Evolutionary conservation across 2,329 filamentous ascomycete genomes (phyloP), one percentile per base, ranked within the genome.

Genomic region (Parasarocladium wereldwijsianum): DNA sequence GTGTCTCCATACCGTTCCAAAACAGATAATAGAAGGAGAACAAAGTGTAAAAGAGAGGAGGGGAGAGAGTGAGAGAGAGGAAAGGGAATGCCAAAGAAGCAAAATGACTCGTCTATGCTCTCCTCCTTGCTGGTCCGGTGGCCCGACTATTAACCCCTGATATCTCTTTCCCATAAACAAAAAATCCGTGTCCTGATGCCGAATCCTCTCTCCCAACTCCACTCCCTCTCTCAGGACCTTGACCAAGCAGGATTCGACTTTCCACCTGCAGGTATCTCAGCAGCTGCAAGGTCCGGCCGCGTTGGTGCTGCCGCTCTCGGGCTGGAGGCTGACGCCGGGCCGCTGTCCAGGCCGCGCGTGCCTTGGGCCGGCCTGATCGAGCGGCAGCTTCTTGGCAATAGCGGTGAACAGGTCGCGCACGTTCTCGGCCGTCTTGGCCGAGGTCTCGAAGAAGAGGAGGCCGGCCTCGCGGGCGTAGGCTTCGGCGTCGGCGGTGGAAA

Each of bases 401-500:
- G 85, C 85, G 24, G 87, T 94, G 59, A 98, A 98, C 31, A 98
- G 67, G 44, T 96, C 90, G 47, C 76, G 73, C 32, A 98, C 90
- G 46, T 98, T 98, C 59, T 93, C 85, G 34, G 85, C 80, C 21
- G 87, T 93, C 68, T 98, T 98, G 41, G 90, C 90, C 8, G 86
- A 94, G 4, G 90, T 98, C 58, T 98, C 90, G 54, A 98, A 98
- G 67, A 98, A 98, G 32, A 98, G 69, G 5, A 98, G 71, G 24
- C 84, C 84, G 29, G 87, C 85, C 58, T 98, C 90, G 42, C 76
- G 77, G 32, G 90, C 86, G 51, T 98, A 98, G 32, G 86, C 84
- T 58, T 94, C 85, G 41, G 90, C 92, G 45, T 98, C 90, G 42
- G 79, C 79, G 14, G 81, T 79, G 36, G 76, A 53, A 37, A 98